A percentile compares a stretch with the other conserved stretches of the same genome.
Evolutionary conservation across 2,329 filamentous ascomycete species (phyloP).

Genomic region (Bipolaris sorokiniana): DNA sequence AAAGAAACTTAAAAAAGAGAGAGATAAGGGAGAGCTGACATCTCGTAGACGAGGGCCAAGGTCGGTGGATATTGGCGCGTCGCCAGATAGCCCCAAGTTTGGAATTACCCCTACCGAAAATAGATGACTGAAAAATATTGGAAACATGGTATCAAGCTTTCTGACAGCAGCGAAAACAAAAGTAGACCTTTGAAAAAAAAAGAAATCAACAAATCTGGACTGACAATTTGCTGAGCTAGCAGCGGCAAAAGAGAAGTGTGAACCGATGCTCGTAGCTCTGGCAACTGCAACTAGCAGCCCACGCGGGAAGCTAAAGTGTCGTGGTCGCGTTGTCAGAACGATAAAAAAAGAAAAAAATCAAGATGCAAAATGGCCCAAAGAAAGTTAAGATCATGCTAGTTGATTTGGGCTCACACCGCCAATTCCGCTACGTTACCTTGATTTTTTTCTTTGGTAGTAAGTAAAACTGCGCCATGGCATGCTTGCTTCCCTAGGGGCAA

Average conservation of each 20-base stretch:
- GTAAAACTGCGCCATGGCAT: neutral
- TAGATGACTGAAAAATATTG: constrained; percentile 3
- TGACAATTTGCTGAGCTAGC: neutral
- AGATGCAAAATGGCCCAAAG: neutral
- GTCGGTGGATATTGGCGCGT: no score
- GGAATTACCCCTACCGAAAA: neutral
- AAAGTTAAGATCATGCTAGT: neutral
- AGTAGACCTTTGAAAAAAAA: neutral
- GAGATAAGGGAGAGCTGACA: no score
- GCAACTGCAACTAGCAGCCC: neutral
- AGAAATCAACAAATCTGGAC: neutral
- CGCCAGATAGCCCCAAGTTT: no score
- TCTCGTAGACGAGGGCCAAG: no score
- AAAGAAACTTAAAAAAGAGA: no score
- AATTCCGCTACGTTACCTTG: neutral
- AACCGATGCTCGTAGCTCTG: neutral
- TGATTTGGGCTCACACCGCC: neutral
- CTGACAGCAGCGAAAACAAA: neutral
- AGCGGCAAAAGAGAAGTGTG: neutral
- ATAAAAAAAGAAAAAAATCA: neutral
- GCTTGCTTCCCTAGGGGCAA: neutral
- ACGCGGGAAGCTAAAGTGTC: neutral
- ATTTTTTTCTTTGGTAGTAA: no score
- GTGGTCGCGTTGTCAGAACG: neutral
- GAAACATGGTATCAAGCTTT: constrained; percentile 1